Evolutionary conservation across 495 filamentous ascomycete species (phyloP).

Genomic region (Penicillium canescens): DNA sequence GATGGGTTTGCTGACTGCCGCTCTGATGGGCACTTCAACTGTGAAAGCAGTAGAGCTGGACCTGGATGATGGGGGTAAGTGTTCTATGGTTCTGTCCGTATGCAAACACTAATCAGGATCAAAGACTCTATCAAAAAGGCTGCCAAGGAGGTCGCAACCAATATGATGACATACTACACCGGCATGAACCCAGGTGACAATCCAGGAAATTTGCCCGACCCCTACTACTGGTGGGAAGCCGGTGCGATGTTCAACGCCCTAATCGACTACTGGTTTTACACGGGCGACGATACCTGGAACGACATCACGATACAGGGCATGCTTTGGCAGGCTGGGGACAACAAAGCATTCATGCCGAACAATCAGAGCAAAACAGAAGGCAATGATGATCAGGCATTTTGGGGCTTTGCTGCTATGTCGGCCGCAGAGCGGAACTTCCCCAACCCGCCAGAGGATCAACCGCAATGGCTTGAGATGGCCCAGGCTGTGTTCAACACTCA

Average conservation of each 20-base stretch:
- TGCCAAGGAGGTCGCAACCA: slow-evolving; percentile 39
- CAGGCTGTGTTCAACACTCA: slow-evolving; percentile 81
- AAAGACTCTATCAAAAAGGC: slow-evolving; percentile 51
- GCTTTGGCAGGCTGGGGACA: slow-evolving; percentile 66
- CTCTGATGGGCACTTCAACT: slow-evolving; percentile 16
- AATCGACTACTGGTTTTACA: slow-evolving; percentile 83
- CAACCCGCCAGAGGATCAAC: slow-evolving; percentile 50
- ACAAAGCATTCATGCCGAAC: slow-evolving; percentile 71
- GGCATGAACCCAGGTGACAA: slow-evolving; percentile 69
- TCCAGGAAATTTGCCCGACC: slow-evolving; percentile 70
- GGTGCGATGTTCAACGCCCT: slow-evolving; percentile 75
- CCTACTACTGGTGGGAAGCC: slow-evolving; percentile 85
- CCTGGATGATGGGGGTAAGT: slow-evolving; percentile 22
- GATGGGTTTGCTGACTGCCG: slow-evolving; percentile 15
- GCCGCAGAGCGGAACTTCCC: slow-evolving; percentile 80
- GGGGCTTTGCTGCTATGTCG: slow-evolving; percentile 79
- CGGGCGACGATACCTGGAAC: slow-evolving; percentile 74
- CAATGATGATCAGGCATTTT: slow-evolving; percentile 88
- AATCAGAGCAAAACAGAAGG: slow-evolving; percentile 78
- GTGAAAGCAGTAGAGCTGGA: slow-evolving; percentile 24
- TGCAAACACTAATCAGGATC: not conserved
- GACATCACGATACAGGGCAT: slow-evolving; percentile 65
- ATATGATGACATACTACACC: slow-evolving; percentile 64
- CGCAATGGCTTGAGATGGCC: slow-evolving; percentile 78
- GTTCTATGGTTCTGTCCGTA: not conserved